phyloP scores from a whole-genome alignment of 2,329 filamentous ascomycete genomes.

The Monosporascus sp. region DNA sequence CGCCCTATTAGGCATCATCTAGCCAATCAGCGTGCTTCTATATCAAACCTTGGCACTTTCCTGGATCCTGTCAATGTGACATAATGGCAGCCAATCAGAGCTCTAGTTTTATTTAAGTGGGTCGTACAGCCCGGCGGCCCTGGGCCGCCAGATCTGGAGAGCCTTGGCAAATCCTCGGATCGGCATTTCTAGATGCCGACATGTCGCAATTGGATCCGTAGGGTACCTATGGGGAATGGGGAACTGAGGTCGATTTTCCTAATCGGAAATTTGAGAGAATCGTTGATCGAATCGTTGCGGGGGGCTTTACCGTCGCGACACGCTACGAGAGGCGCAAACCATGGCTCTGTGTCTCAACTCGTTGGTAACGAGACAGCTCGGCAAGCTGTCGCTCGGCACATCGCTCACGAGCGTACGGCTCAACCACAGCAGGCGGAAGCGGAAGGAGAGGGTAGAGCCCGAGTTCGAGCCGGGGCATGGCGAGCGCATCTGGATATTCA shows the following conservation, averaged over 20 bases:
- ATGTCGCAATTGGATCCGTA: not conserved
- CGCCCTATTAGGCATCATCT: not conserved
- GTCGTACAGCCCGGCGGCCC: not conserved
- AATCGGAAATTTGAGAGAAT: not conserved
- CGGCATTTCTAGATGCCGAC: not conserved
- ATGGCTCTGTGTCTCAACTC: conserved; percentile 34
- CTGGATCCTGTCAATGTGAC: not conserved
- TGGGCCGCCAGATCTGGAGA: not conserved
- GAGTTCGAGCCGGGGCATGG: conserved; percentile 38
- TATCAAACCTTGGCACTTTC: not conserved
- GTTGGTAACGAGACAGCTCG: conserved; percentile 27
- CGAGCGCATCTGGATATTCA: conserved; percentile 53
- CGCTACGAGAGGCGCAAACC: conserved; percentile 1
- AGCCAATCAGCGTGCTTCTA: not conserved
- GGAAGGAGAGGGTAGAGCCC: conserved; percentile 8
- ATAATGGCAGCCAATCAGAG: not conserved
- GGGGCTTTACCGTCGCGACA: not conserved
- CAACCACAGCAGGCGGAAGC: conserved; percentile 22
- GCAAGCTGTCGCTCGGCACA: conserved; percentile 36
- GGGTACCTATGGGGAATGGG: too few relatives aligned
- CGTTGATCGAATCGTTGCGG: too few relatives aligned
- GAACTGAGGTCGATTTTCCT: not conserved
- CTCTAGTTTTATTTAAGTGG: not conserved
- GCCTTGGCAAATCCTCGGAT: not conserved
- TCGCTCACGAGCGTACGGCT: conserved; percentile 37